A percentile compares a stretch with the other conserved stretches of the same genome.
Conservation (phyloP, 2,329 filamentous ascomycete genomes). For the Dothistroma pini region DNA sequence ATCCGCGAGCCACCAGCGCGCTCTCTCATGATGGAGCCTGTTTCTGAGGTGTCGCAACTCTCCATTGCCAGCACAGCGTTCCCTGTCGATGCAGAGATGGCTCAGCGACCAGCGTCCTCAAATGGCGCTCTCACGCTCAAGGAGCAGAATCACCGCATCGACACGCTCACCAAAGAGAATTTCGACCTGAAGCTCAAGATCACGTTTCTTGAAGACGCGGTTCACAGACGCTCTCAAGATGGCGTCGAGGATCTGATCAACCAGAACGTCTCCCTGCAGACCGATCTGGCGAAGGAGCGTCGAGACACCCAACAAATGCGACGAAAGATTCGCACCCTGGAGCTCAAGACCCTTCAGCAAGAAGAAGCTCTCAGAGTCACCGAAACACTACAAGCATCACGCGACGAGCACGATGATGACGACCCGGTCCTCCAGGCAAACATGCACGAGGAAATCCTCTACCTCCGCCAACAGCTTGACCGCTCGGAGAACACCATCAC, state of each 20-base stretch:
- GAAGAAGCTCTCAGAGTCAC: conserved; percentile 51
- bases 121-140: conserved; percentile 70
- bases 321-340: conserved; percentile 77
- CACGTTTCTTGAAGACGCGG: conserved; percentile 89
- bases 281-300: conserved; percentile 80
- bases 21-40: not conserved
- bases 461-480: conserved; percentile 79
- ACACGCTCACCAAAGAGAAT: conserved; percentile 94
- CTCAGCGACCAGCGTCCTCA: conserved; percentile 28
- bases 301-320: conserved; percentile 85
- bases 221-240: conserved; percentile 92
- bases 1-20: not conserved
- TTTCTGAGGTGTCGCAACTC: not conserved
- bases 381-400: conserved; percentile 40
- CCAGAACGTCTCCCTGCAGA: conserved; percentile 94
- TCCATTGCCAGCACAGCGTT: not conserved
- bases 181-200: conserved; percentile 97
- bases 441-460: conserved; percentile 80
- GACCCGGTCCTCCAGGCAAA: conserved; percentile 51
- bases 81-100: conserved; percentile 7
- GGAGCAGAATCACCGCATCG: conserved; percentile 96
- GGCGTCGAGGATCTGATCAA: conserved; percentile 97
- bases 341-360: too few relatives aligned
- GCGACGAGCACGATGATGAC: conserved; percentile 30
- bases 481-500: conserved; percentile 82